phyloP scores from a whole-genome alignment of 192 early-diverging fungal genomes.

The Podochytrium sp. region DNA sequence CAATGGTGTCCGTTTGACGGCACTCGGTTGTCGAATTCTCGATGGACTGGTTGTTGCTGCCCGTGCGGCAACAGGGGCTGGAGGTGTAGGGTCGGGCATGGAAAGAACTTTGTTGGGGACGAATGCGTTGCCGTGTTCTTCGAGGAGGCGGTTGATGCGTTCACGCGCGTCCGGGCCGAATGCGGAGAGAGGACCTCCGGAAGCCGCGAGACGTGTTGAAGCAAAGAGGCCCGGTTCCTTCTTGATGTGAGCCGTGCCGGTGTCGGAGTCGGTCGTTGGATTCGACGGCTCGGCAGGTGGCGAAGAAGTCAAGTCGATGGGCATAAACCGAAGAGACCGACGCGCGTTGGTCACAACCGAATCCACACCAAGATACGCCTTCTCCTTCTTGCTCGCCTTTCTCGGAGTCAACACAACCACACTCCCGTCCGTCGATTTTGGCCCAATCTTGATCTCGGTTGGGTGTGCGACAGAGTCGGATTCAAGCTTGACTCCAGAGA shows the following conservation, averaged over 20 bases:
- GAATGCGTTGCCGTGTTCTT: constrained; percentile 31
- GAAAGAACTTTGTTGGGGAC: constrained; percentile 29
- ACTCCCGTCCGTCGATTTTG: constrained; percentile 11
- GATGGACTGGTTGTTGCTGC: no score
- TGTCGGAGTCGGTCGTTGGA: neutral
- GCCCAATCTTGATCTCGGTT: neutral
- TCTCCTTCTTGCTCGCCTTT: constrained; percentile 30
- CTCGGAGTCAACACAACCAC: constrained; percentile 30
- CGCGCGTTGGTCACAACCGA: constrained; percentile 36
- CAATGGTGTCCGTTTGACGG: no score
- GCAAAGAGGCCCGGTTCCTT: neutral
- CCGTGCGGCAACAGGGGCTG: no score
- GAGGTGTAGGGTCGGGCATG: neutral
- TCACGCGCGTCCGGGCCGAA: constrained; percentile 14
- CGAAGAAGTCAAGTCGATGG: neutral
- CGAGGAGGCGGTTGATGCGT: constrained; percentile 15
- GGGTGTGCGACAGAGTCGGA: neutral
- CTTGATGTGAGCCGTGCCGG: neutral
- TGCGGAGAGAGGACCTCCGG: neutral
- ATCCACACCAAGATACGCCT: constrained; percentile 26
- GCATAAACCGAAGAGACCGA: constrained; percentile 22
- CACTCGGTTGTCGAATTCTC: no score
- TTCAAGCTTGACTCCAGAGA: neutral
- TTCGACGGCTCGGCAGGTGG: neutral
- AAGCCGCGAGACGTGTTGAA: neutral